Conservation (phyloP, 148 eudicot genomes). For the Camellia granthamiana region DNA sequence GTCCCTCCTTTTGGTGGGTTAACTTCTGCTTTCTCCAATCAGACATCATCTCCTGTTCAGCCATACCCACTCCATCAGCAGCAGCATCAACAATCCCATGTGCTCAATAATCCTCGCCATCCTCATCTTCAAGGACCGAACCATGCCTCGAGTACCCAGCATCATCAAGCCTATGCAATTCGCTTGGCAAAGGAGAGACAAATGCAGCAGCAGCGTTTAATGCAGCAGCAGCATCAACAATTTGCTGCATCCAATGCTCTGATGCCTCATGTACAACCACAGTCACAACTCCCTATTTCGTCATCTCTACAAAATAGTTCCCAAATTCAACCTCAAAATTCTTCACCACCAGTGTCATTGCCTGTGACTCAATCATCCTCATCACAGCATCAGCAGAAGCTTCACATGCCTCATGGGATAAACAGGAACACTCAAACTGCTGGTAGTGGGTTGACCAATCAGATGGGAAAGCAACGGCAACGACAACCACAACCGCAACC, state of each 20-base stretch:
- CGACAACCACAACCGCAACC: slow-evolving; percentile 37
- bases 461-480: slow-evolving; percentile 56
- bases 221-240: slow-evolving; percentile 48
- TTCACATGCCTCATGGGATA: slow-evolving; percentile 44
- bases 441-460: slow-evolving; percentile 47
- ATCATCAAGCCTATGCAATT: slow-evolving; percentile 62
- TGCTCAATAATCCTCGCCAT: slow-evolving; percentile 48
- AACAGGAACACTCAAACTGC: slow-evolving; percentile 47
- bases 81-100: slow-evolving; percentile 65
- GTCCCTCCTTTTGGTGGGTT: slow-evolving; percentile 48
- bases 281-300: slow-evolving; percentile 53
- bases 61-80: slow-evolving; percentile 58
- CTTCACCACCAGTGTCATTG: slow-evolving; percentile 44
- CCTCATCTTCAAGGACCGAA: slow-evolving; percentile 56
- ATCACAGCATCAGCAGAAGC: slow-evolving; percentile 64
- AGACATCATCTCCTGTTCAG: slow-evolving; percentile 50
- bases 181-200: slow-evolving; percentile 71
- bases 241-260: slow-evolving; percentile 55
- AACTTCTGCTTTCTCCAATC: slow-evolving; percentile 48
- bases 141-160: slow-evolving; percentile 50
- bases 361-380: slow-evolving; percentile 48
- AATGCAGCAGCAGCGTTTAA: slow-evolving; percentile 50
- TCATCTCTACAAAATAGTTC: slow-evolving; percentile 56
- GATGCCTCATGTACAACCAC: slow-evolving; percentile 56
- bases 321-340: slow-evolving; percentile 50